Evolutionary conservation across 768 basidiomycete species (phyloP).

Genomic region (Glaciozyma martinii): DNA sequence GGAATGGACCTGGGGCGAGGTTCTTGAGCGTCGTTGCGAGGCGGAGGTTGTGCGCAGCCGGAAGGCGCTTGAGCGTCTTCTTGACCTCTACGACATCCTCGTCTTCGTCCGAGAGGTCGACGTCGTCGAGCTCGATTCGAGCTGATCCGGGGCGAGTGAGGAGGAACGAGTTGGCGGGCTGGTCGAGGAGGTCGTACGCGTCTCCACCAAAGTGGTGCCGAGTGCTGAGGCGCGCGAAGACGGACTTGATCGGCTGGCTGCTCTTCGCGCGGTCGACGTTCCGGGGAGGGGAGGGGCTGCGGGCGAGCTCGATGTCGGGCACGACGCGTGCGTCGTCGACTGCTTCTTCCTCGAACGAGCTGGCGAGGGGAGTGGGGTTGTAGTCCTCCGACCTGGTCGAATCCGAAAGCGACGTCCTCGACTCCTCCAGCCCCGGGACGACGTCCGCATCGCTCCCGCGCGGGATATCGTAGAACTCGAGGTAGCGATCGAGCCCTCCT

Average conservation of each 20-base stretch:
- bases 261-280: background rate
- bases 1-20: background rate
- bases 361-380: too few relatives aligned
- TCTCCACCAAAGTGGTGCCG: background rate
- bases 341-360: too few relatives aligned
- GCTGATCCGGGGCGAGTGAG: background rate
- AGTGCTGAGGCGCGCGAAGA: background rate
- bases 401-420: background rate
- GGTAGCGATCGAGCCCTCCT: slow-evolving; percentile 58
- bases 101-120: slow-evolving; percentile 33
- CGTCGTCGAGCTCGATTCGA: slow-evolving; percentile 35
- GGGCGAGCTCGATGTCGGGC: background rate
- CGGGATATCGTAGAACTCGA: slow-evolving; percentile 36
- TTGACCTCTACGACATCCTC: slow-evolving; percentile 25
- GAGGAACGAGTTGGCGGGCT: background rate
- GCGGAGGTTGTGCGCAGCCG: slow-evolving; percentile 28
- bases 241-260: background rate
- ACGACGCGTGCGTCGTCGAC: background rate
- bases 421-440: background rate
- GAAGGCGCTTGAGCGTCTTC: slow-evolving; percentile 31
- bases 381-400: too few relatives aligned
- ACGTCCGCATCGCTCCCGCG: slow-evolving; percentile 41
- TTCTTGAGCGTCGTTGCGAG: background rate
- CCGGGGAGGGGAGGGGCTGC: background rate
- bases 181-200: background rate